phyloP scores from a whole-genome alignment of 2,329 filamentous ascomycete species.

The Epichloe brachyelytri region DNA sequence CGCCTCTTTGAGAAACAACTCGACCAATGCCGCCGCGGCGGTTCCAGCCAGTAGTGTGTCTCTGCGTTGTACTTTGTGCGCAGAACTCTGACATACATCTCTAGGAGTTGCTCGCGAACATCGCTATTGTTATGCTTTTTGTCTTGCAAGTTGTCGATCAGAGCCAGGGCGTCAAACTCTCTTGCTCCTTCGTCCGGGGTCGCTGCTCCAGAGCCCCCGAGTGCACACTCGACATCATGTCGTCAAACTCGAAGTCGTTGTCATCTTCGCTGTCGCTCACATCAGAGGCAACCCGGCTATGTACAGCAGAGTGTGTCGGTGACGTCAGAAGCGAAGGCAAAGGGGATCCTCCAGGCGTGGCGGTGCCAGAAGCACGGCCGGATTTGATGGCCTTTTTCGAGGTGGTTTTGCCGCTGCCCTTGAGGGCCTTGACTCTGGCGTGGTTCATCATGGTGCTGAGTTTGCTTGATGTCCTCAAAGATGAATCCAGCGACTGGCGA shows the following conservation, averaged over 20 bases:
- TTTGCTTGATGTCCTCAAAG: not conserved
- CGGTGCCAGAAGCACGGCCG: conserved; percentile 42
- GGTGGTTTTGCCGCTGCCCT: conserved; percentile 57
- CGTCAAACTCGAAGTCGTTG: conserved; percentile 24
- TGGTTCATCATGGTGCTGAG: conserved; percentile 40
- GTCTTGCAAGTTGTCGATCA: conserved; percentile 56
- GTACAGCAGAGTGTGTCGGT: conserved; percentile 43
- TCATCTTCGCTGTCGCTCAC: conserved; percentile 41
- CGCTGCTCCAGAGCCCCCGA: conserved; percentile 32
- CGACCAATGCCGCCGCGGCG: conserved; percentile 42
- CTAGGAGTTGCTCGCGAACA: conserved; percentile 42
- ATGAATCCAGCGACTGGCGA: not conserved
- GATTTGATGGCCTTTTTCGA: conserved; percentile 53
- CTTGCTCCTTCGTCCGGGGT: conserved; percentile 55
- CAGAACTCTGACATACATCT: conserved; percentile 33
- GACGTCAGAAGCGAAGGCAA: conserved; percentile 43
- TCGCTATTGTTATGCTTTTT: conserved; percentile 67
- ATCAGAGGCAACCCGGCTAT: conserved; percentile 51
- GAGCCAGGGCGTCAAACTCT: conserved; percentile 46
- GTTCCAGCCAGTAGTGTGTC: conserved; percentile 36
- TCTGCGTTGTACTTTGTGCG: conserved; percentile 29
- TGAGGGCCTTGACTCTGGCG: conserved; percentile 53
- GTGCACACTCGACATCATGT: conserved; percentile 30
- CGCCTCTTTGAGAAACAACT: conserved; percentile 58
- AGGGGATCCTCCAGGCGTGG: conserved; percentile 46